Conservation (phyloP, 768 basidiomycete genomes). For the Favolaschia claudopus region DNA sequence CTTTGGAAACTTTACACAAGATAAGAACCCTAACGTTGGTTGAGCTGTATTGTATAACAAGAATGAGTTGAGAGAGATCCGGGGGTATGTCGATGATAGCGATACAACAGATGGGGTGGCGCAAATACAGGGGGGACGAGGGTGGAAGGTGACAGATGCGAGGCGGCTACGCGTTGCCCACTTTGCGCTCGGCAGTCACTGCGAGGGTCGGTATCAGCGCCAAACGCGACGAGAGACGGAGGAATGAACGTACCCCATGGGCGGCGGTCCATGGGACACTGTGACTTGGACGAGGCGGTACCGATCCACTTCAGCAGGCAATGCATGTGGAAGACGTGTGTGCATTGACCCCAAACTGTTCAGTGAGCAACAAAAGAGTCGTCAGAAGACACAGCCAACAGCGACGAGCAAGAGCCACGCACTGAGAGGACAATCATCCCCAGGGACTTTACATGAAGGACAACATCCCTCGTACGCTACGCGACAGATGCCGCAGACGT, state of each 20-base stretch:
- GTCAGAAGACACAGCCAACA: conserved; percentile 1
- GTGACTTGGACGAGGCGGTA: conserved; percentile 87
- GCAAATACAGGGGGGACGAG: background rate
- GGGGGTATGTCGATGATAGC: too few relatives aligned
- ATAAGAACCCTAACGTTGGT: too few relatives aligned
- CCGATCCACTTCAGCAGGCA: conserved; percentile 97
- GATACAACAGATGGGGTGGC: background rate
- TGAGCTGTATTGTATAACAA: too few relatives aligned
- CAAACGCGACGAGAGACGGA: background rate
- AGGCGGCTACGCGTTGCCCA: conserved; percentile 4
- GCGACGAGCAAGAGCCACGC: conserved; percentile 37
- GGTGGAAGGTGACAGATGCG: background rate
- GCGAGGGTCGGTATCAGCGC: background rate
- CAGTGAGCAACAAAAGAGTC: background rate
- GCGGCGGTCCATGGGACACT: conserved; percentile 98
- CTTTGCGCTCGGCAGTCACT: conserved; percentile 26
- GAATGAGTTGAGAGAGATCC: too few relatives aligned
- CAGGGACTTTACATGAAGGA: conserved; percentile 95
- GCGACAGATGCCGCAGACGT: conserved; percentile 87
- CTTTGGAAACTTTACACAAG: too few relatives aligned
- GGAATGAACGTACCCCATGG: conserved; percentile 77
- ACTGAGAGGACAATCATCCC: conserved; percentile 95
- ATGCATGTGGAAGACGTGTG: conserved; percentile 98
- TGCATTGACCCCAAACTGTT: conserved; percentile 96
- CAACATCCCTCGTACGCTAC: conserved; percentile 95